Evolutionary conservation across 441 rosid genomes (phyloP).

Genomic region (California macrophylla): DNA sequence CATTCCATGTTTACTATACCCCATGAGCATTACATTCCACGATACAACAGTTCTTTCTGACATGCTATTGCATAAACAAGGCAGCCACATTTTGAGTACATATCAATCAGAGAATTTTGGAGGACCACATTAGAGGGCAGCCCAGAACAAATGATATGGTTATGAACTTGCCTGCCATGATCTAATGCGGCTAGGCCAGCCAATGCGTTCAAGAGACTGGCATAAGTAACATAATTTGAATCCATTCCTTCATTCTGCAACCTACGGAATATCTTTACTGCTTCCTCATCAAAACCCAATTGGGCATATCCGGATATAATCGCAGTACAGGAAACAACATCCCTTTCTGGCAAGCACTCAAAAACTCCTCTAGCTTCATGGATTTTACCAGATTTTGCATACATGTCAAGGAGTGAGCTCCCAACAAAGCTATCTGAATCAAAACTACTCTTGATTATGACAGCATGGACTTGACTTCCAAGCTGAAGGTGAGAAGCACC

Average conservation of each 20-base stretch:
- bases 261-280: constrained; percentile 39
- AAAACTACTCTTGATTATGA: constrained; percentile 35
- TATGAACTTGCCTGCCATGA: constrained; percentile 58
- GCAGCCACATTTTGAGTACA: constrained; percentile 65
- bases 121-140: constrained; percentile 46
- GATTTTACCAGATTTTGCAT: constrained; percentile 59
- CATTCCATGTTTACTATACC: constrained; percentile 57
- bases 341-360: constrained; percentile 52
- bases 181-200: constrained; percentile 61
- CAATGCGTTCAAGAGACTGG: constrained; percentile 50
- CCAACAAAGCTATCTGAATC: constrained; percentile 46
- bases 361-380: constrained; percentile 48
- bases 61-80: constrained; percentile 39
- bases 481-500: constrained; percentile 37
- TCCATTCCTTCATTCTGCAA: constrained; percentile 45
- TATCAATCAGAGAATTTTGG: constrained; percentile 61
- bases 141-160: constrained; percentile 41
- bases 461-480: constrained; percentile 54
- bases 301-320: constrained; percentile 58
- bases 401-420: constrained; percentile 69
- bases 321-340: constrained; percentile 70
- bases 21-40: constrained; percentile 61
- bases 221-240: constrained; percentile 56
- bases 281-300: constrained; percentile 49
- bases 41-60: constrained; percentile 47